Evolutionary conservation across 2,329 filamentous ascomycete genomes (phyloP), one percentile per base, ranked within the genome.

Genomic region (Fusarium setosum): DNA sequence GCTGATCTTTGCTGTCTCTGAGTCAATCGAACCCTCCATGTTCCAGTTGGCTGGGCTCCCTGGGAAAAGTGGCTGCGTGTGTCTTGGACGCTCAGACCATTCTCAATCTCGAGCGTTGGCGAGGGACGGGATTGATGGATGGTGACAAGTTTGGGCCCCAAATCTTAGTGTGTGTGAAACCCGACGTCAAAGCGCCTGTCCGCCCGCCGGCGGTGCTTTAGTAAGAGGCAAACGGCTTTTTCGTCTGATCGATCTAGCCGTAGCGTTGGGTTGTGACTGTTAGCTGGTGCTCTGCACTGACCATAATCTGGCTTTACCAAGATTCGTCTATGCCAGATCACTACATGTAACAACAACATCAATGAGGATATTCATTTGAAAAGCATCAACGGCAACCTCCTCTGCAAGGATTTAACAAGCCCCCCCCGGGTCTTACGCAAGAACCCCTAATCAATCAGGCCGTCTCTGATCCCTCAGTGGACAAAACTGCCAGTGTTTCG

Each of bases 111-210:
- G 45, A 45, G 45, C 13, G 29, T 49, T 49, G 29, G 45, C 26
- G 31, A n/a, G n/a, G n/a, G 31, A 24, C 45, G 29, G 45, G 45
- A 49, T 32, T 34, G 31, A 24, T n/a, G 12, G 26, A 29, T 49
- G 29, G 18, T 49, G 45, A 49, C 45, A 49, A 47, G 45, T 35
- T 49, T 17, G 29, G 35, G 31, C 45, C 45, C 31, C n/a, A n/a
- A 17, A 17, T 24, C 44, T 47, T 32, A 26, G 17, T 24, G 45
- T 21, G 45, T 23, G 29, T 24, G 21, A 20, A 24, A 24, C 20
- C 29, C 29, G n/a, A 49, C 12, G 45, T 35, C 31, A 18, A 49
- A 49, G 45, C 45, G 45, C n/a, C 21, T 3, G n/a, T n/a, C n/a
- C n/a, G n/a, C n/a, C n/a, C n/a, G n/a, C n/a, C n/a, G n/a, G n/a